Evolutionary conservation across 306 rosid species (phyloP), one percentile per base, ranked within the genome.

Genomic region (Parietaria judaica): DNA sequence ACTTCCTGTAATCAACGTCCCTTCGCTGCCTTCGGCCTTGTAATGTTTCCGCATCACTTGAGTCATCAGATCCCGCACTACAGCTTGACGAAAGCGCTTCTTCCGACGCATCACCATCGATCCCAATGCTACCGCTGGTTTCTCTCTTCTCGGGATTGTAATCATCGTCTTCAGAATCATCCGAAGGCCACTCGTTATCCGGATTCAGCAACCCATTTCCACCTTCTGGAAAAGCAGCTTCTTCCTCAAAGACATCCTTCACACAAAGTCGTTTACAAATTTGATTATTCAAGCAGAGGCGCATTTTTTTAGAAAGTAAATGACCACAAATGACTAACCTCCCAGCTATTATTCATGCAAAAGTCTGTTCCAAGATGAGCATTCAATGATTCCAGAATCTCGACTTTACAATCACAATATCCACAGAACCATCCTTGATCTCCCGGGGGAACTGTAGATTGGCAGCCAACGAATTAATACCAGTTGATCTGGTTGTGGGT

Each of bases 151-250:
- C 90, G 17, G 97, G 97, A 66, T 90, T 66, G 76, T 90, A 90
- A 77, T 90, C 94, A 70, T 80, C 88, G 67, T 90, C 97, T 61
- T 79, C 94, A 49, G 97, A 86, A 77, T 86, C 97, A 77, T 90
- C 95, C 1, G 95, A 90, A 51, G 97, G 97, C 95, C 90, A 90
- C 61, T 86, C 84, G 65, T 77, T 94, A 58, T 74, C 94, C 16
- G 83, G 86, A 72, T 86, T 81, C 54, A 70, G 62, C 65, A 77
- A 60, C 45, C 77, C 67, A 68, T 78, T 66, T 46, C 68, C 80
- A 64, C 79, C 82, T 69, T 83, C 84, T 13, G 88, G 94, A 35
- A 68, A 72, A 74, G 85, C 76, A 62, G 97, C 95, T 76, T 90
- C 97, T 72, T 86, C 94, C 81, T 84, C 81, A 80, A 90, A 87